Conservation (phyloP, 2,329 filamentous ascomycete species). For the Pestalotiopsis sp. region DNA sequence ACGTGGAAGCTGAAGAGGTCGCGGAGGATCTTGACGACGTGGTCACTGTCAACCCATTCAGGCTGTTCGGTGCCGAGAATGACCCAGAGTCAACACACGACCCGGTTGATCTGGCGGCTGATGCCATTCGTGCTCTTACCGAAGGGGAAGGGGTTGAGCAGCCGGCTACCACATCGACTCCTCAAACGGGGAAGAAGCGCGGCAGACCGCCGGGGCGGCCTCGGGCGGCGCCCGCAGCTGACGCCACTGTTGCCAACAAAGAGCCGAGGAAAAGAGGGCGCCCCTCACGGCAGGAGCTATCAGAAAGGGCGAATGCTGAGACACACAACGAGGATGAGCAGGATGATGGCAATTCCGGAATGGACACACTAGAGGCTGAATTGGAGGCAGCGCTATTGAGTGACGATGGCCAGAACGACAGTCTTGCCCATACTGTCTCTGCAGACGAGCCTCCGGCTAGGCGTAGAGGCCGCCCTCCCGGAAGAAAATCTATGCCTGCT, state of each 20-base stretch:
- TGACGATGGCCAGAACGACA: constrained; percentile 9
- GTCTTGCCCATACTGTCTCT: background rate
- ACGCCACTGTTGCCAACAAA: background rate
- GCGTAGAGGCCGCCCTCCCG: constrained; percentile 38
- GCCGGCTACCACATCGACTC: constrained; percentile 18
- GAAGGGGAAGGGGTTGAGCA: constrained; percentile 13
- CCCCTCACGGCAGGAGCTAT: constrained; percentile 23
- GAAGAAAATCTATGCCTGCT: constrained; percentile 13
- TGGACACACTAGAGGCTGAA: constrained; percentile 38
- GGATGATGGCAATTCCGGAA: constrained; percentile 23
- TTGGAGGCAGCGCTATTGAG: constrained; percentile 34
- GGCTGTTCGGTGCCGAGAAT: constrained; percentile 8
- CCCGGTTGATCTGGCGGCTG: constrained; percentile 44
- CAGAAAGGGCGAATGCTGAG: constrained; percentile 28
- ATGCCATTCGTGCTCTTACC: constrained; percentile 35
- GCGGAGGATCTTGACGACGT: constrained; percentile 47
- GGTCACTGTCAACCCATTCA: constrained; percentile 24
- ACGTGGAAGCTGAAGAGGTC: constrained; percentile 51
- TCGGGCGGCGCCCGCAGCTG: constrained; percentile 20
- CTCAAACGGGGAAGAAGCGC: constrained; percentile 28
- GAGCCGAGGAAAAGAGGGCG: constrained; percentile 31
- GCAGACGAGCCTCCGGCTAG: constrained; percentile 17
- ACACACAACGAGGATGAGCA: constrained; percentile 24
- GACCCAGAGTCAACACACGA: constrained; percentile 20
- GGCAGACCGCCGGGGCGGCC: constrained; percentile 32